Evolutionary conservation across 108 stramenopile species (phyloP), one percentile per base, ranked within the genome.

Genomic region (Fragilariopsis cylindrus): DNA sequence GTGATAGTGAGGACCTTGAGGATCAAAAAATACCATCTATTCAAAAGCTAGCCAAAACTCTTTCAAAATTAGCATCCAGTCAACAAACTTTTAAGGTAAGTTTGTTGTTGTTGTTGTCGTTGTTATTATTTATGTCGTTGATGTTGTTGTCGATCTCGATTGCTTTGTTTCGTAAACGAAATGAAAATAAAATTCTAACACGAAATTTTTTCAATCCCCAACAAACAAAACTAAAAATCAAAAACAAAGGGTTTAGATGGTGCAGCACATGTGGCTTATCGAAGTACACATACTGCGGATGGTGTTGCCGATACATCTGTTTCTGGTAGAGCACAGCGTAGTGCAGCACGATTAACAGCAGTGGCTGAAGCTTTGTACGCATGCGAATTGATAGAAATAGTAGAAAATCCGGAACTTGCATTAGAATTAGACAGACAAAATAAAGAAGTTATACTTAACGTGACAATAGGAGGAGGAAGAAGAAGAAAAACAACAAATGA

Each of bases 231-330:
- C 30, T 30, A 30, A 30, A 30, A 30, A 30, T 30, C 30, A 30
- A 30, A 30, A 30, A 30, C 30, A 30, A 94, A 94, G 72, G 81
- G 84, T 19, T 74, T 95, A 44, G 94, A 95, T 76, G 94, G 94
- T 0, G 80, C 82, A 0, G 88, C 91, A 18, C 90, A 95, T 65
- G 94, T 92, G 76, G 77, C 89, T 16, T 95, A 95, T 69, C 94
- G 92, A 72, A 76, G 91, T 11, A 91, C 89, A 0, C 90, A 89
- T 65, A 75, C 76, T 7, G 68, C 65, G 16, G 65, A 65, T 8
- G 69, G 73, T 18, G 52, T 77, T 45, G 60, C 68, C 57, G 87
- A 87, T 53, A 73, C 81, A 5, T 82, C 81, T 40, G 88, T 90
- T 1, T 70, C 86, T 13, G 94, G 94, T 6, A 64, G 94, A 70